phyloP scores from a whole-genome alignment of 805 yeast species.

The Kodamaea lidongshanica region DNA sequence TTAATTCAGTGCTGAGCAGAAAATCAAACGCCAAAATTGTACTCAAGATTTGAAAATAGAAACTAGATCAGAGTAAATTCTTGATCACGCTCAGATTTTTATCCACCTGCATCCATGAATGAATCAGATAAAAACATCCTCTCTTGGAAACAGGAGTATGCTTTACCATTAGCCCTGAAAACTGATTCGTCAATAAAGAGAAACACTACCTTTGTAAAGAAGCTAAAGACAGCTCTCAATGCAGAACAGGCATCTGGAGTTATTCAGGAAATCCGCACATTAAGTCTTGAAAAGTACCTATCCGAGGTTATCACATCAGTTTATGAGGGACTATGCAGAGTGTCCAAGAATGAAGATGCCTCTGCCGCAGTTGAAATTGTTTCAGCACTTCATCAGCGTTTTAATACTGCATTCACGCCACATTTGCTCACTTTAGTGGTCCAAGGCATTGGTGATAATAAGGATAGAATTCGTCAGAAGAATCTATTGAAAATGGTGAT shows the following conservation, averaged over 20 bases:
- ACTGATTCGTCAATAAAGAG: constrained; percentile 76
- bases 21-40: no score
- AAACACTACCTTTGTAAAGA: constrained; percentile 73
- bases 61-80: no score
- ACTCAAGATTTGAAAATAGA: no score
- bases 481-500: constrained; percentile 45
- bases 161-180: constrained; percentile 19
- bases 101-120: no score
- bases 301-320: constrained; percentile 61
- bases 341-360: constrained; percentile 52
- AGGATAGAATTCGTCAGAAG: constrained; percentile 41
- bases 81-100: no score
- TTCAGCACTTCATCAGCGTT: constrained; percentile 73
- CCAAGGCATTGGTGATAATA: constrained; percentile 25
- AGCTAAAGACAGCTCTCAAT: constrained; percentile 51
- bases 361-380: constrained; percentile 60
- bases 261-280: constrained; percentile 53
- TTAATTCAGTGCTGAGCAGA: no score
- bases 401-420: constrained; percentile 48
- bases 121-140: no score
- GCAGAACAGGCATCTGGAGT: constrained; percentile 44
- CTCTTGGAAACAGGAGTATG: constrained; percentile 49
- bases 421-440: constrained; percentile 25
- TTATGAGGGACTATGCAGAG: constrained; percentile 53
- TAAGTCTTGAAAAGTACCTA: constrained; percentile 68